Evolutionary conservation across 306 rosid species (phyloP).

Genomic region (Urtica urens): DNA sequence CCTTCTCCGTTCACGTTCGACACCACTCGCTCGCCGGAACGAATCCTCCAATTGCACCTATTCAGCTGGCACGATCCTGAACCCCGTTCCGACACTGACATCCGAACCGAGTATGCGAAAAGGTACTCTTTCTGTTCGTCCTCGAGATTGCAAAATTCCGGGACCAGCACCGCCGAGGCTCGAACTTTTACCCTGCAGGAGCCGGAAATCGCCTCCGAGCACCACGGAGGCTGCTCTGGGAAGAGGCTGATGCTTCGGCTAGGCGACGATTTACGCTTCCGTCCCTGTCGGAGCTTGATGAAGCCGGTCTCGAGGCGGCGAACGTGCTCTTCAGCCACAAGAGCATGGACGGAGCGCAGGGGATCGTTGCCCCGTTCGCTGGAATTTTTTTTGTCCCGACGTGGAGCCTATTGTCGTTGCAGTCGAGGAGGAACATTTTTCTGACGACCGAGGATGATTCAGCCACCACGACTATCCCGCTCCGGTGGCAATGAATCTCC

Average conservation of each 20-base stretch:
- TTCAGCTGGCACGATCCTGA: constrained; percentile 79
- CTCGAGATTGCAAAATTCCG: constrained; percentile 39
- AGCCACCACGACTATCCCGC: constrained; percentile 66
- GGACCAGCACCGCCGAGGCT: constrained; percentile 64
- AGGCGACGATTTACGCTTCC: no score
- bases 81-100: constrained; percentile 66
- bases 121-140: constrained; percentile 23
- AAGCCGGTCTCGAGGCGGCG: constrained; percentile 59
- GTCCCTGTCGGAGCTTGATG: constrained; percentile 48
- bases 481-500: constrained; percentile 15
- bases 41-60: constrained; percentile 65
- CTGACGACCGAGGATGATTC: constrained; percentile 28
- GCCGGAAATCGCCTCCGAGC: constrained; percentile 62
- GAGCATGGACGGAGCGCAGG: constrained; percentile 79
- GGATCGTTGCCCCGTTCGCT: constrained; percentile 46
- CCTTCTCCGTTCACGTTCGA: constrained; percentile 53
- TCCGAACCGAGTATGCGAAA: constrained; percentile 69
- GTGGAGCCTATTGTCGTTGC: constrained; percentile 52
- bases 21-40: constrained; percentile 35
- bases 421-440: constrained; percentile 68
- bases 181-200: constrained; percentile 87
- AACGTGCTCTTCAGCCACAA: constrained; percentile 90
- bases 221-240: constrained; percentile 66
- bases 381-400: constrained; percentile 54
- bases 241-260: constrained; percentile 48